Percentiles rank a stretch among this genome's conserved stretches.
These are phyloP conservation scores for Pyrenophora graminea DNA, from an alignment of 2,329 filamentous ascomycete genomes.

Conservation along the genomic window DNA sequence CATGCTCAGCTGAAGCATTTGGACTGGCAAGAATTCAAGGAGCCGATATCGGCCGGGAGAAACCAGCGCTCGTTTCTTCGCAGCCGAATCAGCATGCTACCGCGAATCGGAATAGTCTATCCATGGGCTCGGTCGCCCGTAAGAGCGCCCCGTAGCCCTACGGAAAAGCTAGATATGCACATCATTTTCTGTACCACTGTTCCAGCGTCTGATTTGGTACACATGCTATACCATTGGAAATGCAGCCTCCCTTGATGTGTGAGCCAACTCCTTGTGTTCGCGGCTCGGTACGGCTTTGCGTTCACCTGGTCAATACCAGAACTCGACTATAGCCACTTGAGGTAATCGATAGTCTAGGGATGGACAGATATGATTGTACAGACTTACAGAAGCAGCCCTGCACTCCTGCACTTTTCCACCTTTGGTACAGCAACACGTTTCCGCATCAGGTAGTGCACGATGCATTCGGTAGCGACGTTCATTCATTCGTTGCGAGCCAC, in stretches of 20 bases:
- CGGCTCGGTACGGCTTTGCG: not conserved
- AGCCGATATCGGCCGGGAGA: too few relatives aligned
- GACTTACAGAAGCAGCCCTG: not conserved
- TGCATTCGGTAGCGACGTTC: too few relatives aligned
- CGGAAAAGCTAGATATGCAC: constrained; percentile 7
- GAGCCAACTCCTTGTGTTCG: not conserved
- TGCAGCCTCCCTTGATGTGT: not conserved
- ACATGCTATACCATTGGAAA: not conserved
- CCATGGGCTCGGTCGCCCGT: not conserved
- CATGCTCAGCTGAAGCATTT: too few relatives aligned
- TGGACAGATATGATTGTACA: not conserved
- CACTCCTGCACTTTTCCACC: too few relatives aligned
- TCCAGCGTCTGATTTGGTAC: not conserved
- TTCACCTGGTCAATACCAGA: not conserved
- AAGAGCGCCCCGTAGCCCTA: not conserved
- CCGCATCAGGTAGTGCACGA: too few relatives aligned
- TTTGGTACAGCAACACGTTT: too few relatives aligned
- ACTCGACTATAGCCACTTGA: not conserved
- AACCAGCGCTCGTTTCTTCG: too few relatives aligned
- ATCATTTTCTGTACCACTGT: constrained; percentile 6
- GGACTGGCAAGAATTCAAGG: too few relatives aligned
- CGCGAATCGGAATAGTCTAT: not conserved
- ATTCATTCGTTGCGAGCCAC: too few relatives aligned
- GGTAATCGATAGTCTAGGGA: not conserved
- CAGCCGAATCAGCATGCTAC: not conserved